Percentiles rank a stretch among this genome's conserved stretches.
Conservation (phyloP, 2,329 filamentous ascomycete species). For the Exophiala phaeomuriformis region DNA sequence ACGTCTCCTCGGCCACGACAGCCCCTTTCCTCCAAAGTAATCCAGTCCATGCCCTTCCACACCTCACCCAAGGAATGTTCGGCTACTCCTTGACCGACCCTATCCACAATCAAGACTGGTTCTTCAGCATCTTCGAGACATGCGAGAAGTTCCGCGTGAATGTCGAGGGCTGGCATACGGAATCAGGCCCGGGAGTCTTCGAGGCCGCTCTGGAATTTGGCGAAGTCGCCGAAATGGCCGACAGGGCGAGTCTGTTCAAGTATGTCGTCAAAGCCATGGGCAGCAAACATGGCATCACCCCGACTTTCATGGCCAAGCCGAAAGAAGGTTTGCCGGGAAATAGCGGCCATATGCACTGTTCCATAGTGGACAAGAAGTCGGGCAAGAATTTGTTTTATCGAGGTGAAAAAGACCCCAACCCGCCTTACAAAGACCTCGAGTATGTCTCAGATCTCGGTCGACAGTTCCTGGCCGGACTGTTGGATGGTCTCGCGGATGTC, state of each 20-base stretch:
- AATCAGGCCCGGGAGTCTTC: slow-evolving; percentile 88
- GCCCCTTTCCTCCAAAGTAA: slow-evolving; percentile 68
- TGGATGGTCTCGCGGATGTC: slow-evolving; percentile 83
- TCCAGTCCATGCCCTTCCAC: slow-evolving; percentile 63
- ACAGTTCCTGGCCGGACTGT: slow-evolving; percentile 84
- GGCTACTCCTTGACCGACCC: slow-evolving; percentile 84
- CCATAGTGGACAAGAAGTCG: slow-evolving; percentile 63
- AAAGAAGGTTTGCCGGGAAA: slow-evolving; percentile 85
- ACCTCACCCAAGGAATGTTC: slow-evolving; percentile 90
- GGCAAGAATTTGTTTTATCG: slow-evolving; percentile 80
- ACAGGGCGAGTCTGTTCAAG: slow-evolving; percentile 89
- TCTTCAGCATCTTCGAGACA: slow-evolving; percentile 76
- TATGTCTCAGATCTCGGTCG: slow-evolving; percentile 80
- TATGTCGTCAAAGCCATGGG: slow-evolving; percentile 85
- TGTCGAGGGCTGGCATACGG: slow-evolving; percentile 93
- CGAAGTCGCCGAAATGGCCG: slow-evolving; percentile 81
- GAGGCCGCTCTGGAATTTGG: slow-evolving; percentile 89
- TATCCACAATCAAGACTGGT: slow-evolving; percentile 86
- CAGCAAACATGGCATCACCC: slow-evolving; percentile 81
- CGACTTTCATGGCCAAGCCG: slow-evolving; percentile 98
- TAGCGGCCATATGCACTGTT: slow-evolving; percentile 92
- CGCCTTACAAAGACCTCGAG: slow-evolving; percentile 67
- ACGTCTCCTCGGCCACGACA: slow-evolving; percentile 60
- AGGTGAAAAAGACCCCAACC: slow-evolving; percentile 60
- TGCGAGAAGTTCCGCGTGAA: slow-evolving; percentile 70